Evolutionary conservation across 306 rosid genomes (phyloP).

Genomic region (Sphenostylis stenocarpa): DNA sequence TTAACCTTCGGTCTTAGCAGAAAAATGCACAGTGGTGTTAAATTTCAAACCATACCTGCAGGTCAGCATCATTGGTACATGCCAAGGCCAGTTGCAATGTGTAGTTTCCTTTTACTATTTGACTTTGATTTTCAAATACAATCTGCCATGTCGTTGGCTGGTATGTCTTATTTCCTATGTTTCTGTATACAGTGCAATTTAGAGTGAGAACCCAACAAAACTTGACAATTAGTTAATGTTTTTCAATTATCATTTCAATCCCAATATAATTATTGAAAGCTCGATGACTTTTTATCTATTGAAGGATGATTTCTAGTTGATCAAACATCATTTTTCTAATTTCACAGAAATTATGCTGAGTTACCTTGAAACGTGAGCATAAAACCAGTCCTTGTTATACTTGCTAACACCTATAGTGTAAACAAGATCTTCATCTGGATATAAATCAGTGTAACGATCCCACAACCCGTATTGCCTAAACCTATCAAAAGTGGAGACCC

Average conservation of each 20-base stretch:
- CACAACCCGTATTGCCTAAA: constrained; percentile 77
- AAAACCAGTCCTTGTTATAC: constrained; percentile 59
- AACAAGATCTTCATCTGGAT: constrained; percentile 51
- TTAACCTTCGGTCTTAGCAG: too few species aligned
- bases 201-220: not conserved
- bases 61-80: constrained; percentile 43
- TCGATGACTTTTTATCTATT: too few species aligned
- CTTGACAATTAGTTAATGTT: not conserved
- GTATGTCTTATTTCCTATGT: constrained; percentile 47
- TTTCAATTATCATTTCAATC: too few species aligned
- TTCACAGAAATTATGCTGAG: not conserved
- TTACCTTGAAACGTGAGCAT: constrained; percentile 60
- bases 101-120: constrained; percentile 44
- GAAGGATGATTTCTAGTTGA: too few species aligned
- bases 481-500: constrained; percentile 32
- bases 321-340: too few species aligned
- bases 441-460: constrained; percentile 60
- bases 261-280: too few species aligned
- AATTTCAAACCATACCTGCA: constrained; percentile 47
- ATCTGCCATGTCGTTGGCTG: constrained; percentile 79
- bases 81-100: constrained; percentile 82
- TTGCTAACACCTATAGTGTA: constrained; percentile 43
- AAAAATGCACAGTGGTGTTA: not conserved
- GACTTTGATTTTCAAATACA: constrained; percentile 38
- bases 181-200: constrained; percentile 39